Base-by-base conservation (phyloP, 2,329 filamentous ascomycete genomes). In the Paecilomyces sp. region DNA sequence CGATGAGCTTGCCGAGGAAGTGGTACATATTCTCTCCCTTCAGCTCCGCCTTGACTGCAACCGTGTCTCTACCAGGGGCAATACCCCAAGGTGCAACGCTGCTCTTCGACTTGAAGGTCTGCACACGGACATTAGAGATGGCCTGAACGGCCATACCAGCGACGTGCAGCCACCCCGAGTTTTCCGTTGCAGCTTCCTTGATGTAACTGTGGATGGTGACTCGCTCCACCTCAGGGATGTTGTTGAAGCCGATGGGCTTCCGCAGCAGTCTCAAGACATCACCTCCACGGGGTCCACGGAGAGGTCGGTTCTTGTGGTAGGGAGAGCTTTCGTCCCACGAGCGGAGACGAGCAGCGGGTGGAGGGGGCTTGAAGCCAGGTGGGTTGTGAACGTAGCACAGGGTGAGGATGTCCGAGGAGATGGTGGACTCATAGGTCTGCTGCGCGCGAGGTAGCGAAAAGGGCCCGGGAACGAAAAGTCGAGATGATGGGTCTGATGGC, bases 251-350 rank as follows among this genome's bases (percentile, higher is more conserved):
- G 66, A 85, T 83, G 9, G 83, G 83, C 63, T 83, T 82, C 60
- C 82, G 74, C 55, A 81, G 70, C 18, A 81, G 72, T 4, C 77
- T 77, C 54, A 81, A 68, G 18, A 79, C 76, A 63, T 90, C 86
- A 64, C 86, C 85, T 65, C 94, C 94, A 69, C 93, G 85, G 4
- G 94, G 94, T 1, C 88, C 90, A 64, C 94, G 88, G 65, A 90
- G 85, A 3, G 90, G 89, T 68, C 94, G 85, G 76, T 96, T 96
- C 79, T 92, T 91, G 82, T 92, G 92, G 79, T 99, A 99, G 2
- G 93, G 94, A 7, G 91, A 96, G 57, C 88, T 90, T 67, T 88
- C 92, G 62, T 93, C 89, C 94, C 94, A 99, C 68, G 84, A 79
- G 60, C 94, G 86, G 67, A 97, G 79, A 63, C 90, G 86, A 62